A percentile compares a stretch with the other conserved stretches of the same genome.
Conservation (phyloP, 441 rosid genomes). For the Eutrema salsugineum region DNA sequence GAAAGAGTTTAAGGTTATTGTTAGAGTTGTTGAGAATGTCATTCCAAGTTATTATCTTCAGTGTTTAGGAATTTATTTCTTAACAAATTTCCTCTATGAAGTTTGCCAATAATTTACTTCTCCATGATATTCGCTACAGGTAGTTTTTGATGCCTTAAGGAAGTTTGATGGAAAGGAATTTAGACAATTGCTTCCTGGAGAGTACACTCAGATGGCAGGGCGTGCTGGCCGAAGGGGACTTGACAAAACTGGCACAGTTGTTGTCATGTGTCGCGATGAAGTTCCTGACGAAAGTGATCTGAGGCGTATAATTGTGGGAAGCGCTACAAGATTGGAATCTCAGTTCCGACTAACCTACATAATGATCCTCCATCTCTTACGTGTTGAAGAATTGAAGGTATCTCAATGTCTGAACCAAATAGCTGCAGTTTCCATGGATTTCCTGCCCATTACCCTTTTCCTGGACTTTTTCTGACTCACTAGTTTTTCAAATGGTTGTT, state of each 20-base stretch:
- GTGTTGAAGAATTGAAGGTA: constrained; percentile 99
- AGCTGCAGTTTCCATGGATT: constrained; percentile 12
- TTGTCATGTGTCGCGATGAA: constrained; percentile 96
- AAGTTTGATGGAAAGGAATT: constrained; percentile 97
- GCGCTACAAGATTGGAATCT: constrained; percentile 84
- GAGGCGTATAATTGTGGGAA: constrained; percentile 65
- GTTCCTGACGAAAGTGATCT: constrained; percentile 78
- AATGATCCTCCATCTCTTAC: constrained; percentile 97
- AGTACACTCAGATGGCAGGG: constrained; percentile 99
- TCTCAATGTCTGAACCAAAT: constrained; percentile 11
- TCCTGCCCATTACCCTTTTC: neutral
- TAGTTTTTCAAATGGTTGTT: constrained; percentile 20
- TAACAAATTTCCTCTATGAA: neutral
- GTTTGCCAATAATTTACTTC: constrained; percentile 16
- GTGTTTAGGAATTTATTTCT: neutral
- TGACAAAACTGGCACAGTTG: constrained; percentile 93
- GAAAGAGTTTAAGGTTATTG: neutral
- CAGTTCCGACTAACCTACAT: constrained; percentile 97
- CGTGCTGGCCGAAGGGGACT: constrained; percentile 99
- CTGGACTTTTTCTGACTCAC: neutral
- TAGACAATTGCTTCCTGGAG: constrained; percentile 90
- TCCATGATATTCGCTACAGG: constrained; percentile 43
- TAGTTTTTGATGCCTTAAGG: constrained; percentile 90
- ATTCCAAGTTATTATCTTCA: neutral
- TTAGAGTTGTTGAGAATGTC: neutral